These are phyloP conservation scores for Aspergillus novoparasiticus DNA, from an alignment of 2,329 filamentous ascomycete species.

Conservation along the genomic window DNA sequence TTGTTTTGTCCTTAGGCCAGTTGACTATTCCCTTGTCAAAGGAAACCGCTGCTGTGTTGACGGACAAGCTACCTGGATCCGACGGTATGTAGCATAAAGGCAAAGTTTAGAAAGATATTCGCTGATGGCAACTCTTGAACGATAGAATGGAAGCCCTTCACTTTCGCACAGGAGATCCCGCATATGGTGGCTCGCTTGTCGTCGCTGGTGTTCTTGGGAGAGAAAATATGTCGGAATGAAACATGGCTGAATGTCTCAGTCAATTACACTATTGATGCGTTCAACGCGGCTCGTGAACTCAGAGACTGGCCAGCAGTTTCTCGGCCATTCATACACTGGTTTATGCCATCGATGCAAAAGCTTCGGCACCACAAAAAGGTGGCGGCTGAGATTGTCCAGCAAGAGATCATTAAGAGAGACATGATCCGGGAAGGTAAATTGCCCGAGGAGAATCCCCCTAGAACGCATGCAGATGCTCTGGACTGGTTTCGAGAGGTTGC, in stretches of 20 bases:
- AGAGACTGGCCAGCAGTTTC: conserved; percentile 44
- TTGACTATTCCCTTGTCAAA: conserved; percentile 30
- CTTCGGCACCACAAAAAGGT: conserved; percentile 43
- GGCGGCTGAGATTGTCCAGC: conserved; percentile 38
- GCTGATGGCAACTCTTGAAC: not conserved
- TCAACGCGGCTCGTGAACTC: conserved; percentile 41
- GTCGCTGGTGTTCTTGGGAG: conserved; percentile 57
- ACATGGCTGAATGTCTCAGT: conserved; percentile 53
- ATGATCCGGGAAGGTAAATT: conserved; percentile 26
- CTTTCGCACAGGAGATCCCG: conserved; percentile 56
- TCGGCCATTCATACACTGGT: conserved; percentile 48
- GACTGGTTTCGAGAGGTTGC: conserved; percentile 32
- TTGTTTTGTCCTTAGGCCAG: conserved; percentile 18
- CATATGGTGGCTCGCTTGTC: conserved; percentile 57
- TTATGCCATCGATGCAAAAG: conserved; percentile 45
- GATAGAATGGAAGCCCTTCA: conserved; percentile 57
- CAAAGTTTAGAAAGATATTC: not conserved
- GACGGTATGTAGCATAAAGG: conserved; percentile 23
- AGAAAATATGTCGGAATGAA: conserved; percentile 54
- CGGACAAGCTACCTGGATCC: conserved; percentile 26
- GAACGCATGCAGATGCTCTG: conserved; percentile 26
- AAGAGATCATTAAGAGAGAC: conserved; percentile 27
- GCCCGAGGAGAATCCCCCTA: conserved; percentile 15
- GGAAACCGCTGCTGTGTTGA: conserved; percentile 26
- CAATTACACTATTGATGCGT: conserved; percentile 24